Base-by-base conservation (phyloP, 202 grass and related monocot genomes). In the Dendrocalamus latiflorus region DNA sequence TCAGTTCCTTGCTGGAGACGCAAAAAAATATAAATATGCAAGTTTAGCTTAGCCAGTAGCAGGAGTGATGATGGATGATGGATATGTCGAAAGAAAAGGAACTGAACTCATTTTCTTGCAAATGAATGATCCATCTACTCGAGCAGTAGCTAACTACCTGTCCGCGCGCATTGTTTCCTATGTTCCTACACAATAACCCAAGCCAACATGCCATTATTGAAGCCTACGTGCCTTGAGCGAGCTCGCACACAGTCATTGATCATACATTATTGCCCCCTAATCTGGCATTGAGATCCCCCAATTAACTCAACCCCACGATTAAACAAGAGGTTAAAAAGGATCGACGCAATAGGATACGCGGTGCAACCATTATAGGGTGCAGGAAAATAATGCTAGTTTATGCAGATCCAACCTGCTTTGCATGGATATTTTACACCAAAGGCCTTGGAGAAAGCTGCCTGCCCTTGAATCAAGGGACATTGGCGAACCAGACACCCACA, bases 311-410 rank as follows among this genome's bases (percentile, higher is more conserved):
- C n/a, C 20, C 80, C 77, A 54, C 8, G 24, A 80, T 25, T 68
- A 63, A 68, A 75, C 28, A 72, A 72, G 70, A 47, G n/a, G 71
- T 41, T 58, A 75, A 86, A n/a, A 37, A 51, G 63, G 39, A 55
- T 84, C 66, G 34, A 16, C 10, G 56, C 43, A 65, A 75, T 88
- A 94, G 78, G 89, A 80, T 89, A 94, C 44, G 26, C 9, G 69
- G 44, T 92, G 91, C 92, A 89, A 84, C 88, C 90, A 97, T 89
- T 88, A 83, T 92, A 92, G 90, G 92, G 90, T 86, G 81, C 88
- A 97, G 89, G 84, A 76, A 65, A 57, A 42, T 68, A 86, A 84
- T 72, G 71, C 45, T 91, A 65, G 58, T 86, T 86, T 88, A 89
- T 86, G 84, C 45, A 53, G 86, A 84, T 90, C 79, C 61, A 86